Percentiles rank a stretch among this genome's conserved stretches.
Evolutionary conservation across 345 rosid genomes (phyloP).

Genomic region (Noccaea caerulescens): DNA sequence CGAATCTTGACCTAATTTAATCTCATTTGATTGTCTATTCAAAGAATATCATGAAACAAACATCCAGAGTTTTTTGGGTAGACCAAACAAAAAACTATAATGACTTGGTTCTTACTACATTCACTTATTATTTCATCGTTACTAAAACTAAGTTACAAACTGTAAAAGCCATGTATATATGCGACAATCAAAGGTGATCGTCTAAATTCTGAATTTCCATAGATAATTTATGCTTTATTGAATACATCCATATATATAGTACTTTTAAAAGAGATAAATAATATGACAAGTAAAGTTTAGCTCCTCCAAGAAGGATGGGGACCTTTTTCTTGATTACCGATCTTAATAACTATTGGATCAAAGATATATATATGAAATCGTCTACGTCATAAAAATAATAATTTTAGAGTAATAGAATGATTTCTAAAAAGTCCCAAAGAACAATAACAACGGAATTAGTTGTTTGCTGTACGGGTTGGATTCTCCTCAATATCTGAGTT

Average conservation of each 20-base stretch:
- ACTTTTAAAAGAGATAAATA: neutral
- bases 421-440: constrained; percentile 1
- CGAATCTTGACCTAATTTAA: no score
- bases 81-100: no score
- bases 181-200: no score
- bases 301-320: constrained; percentile 32
- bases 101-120: no score
- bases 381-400: neutral
- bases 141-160: no score
- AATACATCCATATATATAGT: neutral
- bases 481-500: constrained; percentile 37
- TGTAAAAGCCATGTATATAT: no score
- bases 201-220: no score
- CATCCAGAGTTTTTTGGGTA: no score
- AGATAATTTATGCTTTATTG: neutral
- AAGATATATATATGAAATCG: constrained; percentile 1
- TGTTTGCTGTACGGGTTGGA: constrained; percentile 17
- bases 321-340: constrained; percentile 40
- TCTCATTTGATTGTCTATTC: no score
- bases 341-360: constrained; percentile 29
- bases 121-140: no score
- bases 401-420: neutral
- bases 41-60: no score
- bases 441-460: constrained; percentile 28
- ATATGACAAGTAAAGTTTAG: constrained; percentile 30